Evolutionary conservation across 371 early-diverging fungal genomes (phyloP), one percentile per base, ranked within the genome.

Genomic region (Nematocida sp.): DNA sequence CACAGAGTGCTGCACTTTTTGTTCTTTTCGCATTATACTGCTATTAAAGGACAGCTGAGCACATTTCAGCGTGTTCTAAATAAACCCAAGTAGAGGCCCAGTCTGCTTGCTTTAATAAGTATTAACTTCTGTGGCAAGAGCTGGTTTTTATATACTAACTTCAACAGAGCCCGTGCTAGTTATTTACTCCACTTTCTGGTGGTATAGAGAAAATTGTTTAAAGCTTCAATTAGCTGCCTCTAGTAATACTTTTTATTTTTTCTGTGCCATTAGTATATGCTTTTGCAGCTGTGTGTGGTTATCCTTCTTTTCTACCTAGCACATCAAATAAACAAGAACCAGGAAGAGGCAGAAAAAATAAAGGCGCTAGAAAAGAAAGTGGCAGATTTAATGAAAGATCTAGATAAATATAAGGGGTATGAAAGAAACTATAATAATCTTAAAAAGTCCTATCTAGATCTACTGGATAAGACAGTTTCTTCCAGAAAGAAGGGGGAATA

Each of bases 1-100:
- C 60, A 60, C 60, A 60, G 60, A 60, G 60, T 60, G 60, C 60
- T 60, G 60, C 60, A 60, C 60, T 60, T 60, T 60, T 60, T 60
- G 60, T 60, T 18, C 52, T 50, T 50, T 50, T 3, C 3, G 1
- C 52, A 50, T 18, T 50, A 3, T 18, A 50, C 3, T 50, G 52
- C 18, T 18, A 13, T 18, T 50, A 18, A 33, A 33, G 33, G 33
- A 33, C 2, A 2, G 33, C 2, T 33, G 2, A 33, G 33, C 2
- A 33, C 33, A 33, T 33, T 33, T 33, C 33, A 2, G 33, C 33
- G 33, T 33, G 33, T 2, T 33, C 33, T 33, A 33, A 33, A 33
- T 33, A 33, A 33, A 33, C 2, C 33, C 33, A 33, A 33, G 33
- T 33, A 33, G 33, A 33, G 33, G 2, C 33, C 2, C 33, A 33